Evolutionary conservation across 169 alveolate species (phyloP).

Genomic region (Cryptosporidium sp.): DNA sequence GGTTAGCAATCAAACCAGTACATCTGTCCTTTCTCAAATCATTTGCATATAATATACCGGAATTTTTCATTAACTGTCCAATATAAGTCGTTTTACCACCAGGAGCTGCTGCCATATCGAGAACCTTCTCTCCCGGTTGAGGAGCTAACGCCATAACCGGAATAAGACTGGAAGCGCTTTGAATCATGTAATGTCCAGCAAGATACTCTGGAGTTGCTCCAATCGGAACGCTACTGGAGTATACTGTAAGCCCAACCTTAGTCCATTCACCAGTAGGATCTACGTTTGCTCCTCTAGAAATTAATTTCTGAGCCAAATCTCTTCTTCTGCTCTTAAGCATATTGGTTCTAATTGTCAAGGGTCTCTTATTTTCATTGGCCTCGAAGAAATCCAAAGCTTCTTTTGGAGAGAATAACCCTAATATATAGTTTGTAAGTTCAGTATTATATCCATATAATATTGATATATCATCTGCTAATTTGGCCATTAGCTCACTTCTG

Average conservation of each 20-base stretch:
- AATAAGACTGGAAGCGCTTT: constrained; percentile 93
- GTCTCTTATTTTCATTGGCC: constrained; percentile 90
- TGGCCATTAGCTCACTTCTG: constrained; percentile 78
- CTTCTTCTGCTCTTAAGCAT: constrained; percentile 92
- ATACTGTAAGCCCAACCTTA: constrained; percentile 93
- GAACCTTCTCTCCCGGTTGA: constrained; percentile 90
- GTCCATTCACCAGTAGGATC: constrained; percentile 95
- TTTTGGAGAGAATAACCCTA: constrained; percentile 90
- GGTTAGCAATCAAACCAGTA: constrained; percentile 91
- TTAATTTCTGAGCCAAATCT: constrained; percentile 92
- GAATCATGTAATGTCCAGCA: constrained; percentile 96
- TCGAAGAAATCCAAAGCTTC: constrained; percentile 93
- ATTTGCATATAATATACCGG: constrained; percentile 94
- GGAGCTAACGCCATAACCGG: constrained; percentile 95
- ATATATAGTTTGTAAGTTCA: constrained; percentile 89
- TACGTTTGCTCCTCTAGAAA: constrained; percentile 93
- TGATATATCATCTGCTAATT: constrained; percentile 84
- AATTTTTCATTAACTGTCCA: constrained; percentile 94
- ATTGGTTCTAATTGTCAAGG: constrained; percentile 92
- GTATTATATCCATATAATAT: constrained; percentile 90
- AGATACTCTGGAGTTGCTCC: constrained; percentile 98
- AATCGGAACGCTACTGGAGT: constrained; percentile 93
- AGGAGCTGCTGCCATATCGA: constrained; percentile 98
- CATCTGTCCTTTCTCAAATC: constrained; percentile 93
- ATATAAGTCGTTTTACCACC: constrained; percentile 97